Conservation (phyloP, 352 stramenopile genomes). For the Phytophthora chlamydospora region DNA sequence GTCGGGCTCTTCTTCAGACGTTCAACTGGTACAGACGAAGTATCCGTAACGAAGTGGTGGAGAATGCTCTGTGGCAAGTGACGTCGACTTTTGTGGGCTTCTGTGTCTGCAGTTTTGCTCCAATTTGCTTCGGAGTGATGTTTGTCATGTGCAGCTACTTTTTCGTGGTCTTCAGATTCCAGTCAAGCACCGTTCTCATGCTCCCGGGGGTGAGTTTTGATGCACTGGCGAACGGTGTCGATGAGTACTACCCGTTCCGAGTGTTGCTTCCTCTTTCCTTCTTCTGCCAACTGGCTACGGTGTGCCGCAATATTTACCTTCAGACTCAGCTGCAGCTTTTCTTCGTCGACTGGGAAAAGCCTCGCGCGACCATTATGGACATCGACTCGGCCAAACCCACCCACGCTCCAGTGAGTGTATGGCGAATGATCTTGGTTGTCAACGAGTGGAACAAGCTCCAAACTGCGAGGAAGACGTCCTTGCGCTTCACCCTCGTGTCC, state of each 20-base stretch:
- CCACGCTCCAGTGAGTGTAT: constrained; percentile 86
- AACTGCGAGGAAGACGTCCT: constrained; percentile 74
- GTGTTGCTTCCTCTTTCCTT: constrained; percentile 85
- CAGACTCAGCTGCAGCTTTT: constrained; percentile 89
- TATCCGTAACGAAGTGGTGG: constrained; percentile 70
- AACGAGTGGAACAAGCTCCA: constrained; percentile 96
- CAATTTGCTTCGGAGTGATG: constrained; percentile 59
- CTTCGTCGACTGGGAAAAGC: constrained; percentile 96
- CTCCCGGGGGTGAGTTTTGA: constrained; percentile 76
- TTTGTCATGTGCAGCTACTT: constrained; percentile 89
- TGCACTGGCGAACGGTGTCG: constrained; percentile 49
- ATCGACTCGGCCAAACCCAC: constrained; percentile 51
- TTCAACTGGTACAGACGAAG: constrained; percentile 90
- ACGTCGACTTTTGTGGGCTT: constrained; percentile 48
- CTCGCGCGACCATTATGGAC: constrained; percentile 67
- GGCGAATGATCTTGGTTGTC: constrained; percentile 93
- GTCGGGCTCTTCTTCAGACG: constrained; percentile 71
- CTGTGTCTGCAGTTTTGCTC: constrained; percentile 48
- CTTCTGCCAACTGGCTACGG: constrained; percentile 76
- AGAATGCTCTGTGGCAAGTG: constrained; percentile 55
- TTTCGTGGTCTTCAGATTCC: constrained; percentile 95
- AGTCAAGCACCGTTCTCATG: constrained; percentile 88
- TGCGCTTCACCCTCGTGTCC: constrained; percentile 83
- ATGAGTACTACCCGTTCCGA: constrained; percentile 91
- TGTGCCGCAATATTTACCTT: constrained; percentile 73